These are phyloP conservation scores for Selenicereus undatus DNA, from an alignment of 148 eudicot genomes.

Conservation along the genomic window DNA sequence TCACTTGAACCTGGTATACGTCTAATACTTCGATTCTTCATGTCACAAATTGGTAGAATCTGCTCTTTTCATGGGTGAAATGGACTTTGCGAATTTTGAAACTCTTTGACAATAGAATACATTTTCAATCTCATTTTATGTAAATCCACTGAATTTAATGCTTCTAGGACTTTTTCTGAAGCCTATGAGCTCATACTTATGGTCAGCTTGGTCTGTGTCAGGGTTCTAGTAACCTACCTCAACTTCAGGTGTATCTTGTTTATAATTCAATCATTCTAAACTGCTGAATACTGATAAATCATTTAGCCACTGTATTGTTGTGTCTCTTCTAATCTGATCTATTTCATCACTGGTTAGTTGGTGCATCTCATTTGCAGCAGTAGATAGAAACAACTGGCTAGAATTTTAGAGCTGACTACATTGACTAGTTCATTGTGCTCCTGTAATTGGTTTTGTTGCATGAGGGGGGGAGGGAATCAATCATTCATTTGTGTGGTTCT, in stretches of 20 bases:
- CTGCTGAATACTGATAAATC: background rate
- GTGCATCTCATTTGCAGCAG: background rate
- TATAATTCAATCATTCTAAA: background rate
- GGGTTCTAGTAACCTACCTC: too few relatives aligned
- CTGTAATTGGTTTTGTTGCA: too few relatives aligned
- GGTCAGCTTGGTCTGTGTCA: too few relatives aligned
- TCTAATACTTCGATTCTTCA: background rate
- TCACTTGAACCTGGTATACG: conserved; percentile 43
- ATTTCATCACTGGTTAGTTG: background rate
- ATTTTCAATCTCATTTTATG: background rate
- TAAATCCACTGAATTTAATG: background rate
- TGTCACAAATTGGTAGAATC: background rate
- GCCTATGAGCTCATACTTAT: too few relatives aligned
- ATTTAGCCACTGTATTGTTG: too few relatives aligned
- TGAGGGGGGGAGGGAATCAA: too few relatives aligned
- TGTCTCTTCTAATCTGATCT: background rate
- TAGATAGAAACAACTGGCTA: background rate
- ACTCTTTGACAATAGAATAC: background rate
- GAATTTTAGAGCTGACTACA: too few relatives aligned
- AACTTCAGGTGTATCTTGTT: background rate
- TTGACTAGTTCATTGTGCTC: too few relatives aligned
- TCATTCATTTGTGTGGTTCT: too few relatives aligned
- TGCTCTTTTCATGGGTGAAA: background rate
- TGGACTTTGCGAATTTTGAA: background rate
- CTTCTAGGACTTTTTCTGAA: background rate